Base-by-base conservation (phyloP, 805 yeast genomes). In the Zygoascus tannicola region DNA sequence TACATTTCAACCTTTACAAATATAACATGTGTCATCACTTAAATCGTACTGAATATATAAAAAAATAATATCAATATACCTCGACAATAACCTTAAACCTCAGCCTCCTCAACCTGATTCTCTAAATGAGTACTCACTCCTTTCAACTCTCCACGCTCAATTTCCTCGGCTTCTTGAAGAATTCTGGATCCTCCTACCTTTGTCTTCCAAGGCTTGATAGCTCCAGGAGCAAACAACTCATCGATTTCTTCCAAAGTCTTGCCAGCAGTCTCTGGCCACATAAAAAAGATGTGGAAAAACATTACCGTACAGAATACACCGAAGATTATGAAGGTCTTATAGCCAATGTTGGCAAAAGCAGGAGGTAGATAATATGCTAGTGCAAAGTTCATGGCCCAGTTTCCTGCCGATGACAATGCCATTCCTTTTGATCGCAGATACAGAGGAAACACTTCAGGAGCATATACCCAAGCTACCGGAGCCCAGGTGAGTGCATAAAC, bases 201-300 rank as follows among this genome's bases (percentile, higher is more conserved):
- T 30, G 90, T 88, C 58, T 88, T 90, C 88, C 90, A 84, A 22
- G 88, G 73, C 3, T 83, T 69, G 18, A 42, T 49, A 5, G 90
- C 44, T n/a, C 44, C 47, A 35, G 47, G 43, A 30, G 21, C 16
- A 21, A 38, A 47, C 37, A 47, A 12, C 19, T 30, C 38, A 15
- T 38, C 44, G 35, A 49, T 49, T 37, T 49, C 48, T 37, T 49
- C 52, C 34, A 46, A 15, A 32, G 44, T 44, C 15, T 36, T 26
- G 18, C 48, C 48, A 4, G 30, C 38, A 2, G 52, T 49, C 38
- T 49, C 52, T 4, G 49, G 49, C 23, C 43, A 41, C 30, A 30
- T 22, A 32, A 48, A 46, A 41, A 36, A 48, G 14, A 46, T 44
- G 32, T 28, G 36, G 14, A 40, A 12, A 15, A 32, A 32, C 36